Conservation (phyloP, 2,329 filamentous ascomycete genomes). For the Nannizziopsis barbatae region DNA sequence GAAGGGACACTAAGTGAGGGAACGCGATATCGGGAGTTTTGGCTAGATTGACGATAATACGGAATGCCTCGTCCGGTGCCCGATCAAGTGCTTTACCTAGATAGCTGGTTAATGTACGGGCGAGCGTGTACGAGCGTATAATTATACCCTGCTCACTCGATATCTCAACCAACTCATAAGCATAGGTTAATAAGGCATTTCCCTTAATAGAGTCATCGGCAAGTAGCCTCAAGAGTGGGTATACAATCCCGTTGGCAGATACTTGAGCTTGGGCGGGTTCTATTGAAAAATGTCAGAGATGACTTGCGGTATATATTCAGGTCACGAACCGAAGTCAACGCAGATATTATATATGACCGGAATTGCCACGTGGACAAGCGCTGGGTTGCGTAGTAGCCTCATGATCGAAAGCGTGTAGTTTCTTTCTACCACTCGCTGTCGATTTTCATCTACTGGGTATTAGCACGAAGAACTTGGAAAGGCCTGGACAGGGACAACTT, state of each 20-base stretch:
- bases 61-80: slow-evolving; percentile 28
- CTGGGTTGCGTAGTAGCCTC: slow-evolving; percentile 25
- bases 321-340: slow-evolving; percentile 32
- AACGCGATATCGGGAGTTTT: slow-evolving; percentile 21
- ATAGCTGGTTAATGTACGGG: background rate
- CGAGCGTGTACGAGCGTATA: background rate
- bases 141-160: slow-evolving; percentile 30
- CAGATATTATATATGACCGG: slow-evolving; percentile 39
- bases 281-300: slow-evolving; percentile 13
- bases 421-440: slow-evolving; percentile 29
- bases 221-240: slow-evolving; percentile 29
- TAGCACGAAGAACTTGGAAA: background rate
- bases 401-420: slow-evolving; percentile 33
- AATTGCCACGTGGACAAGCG: slow-evolving; percentile 31
- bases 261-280: slow-evolving; percentile 32
- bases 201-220: slow-evolving; percentile 24
- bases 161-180: slow-evolving; percentile 33
- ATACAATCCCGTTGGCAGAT: slow-evolving; percentile 27
- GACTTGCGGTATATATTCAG: background rate
- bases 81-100: slow-evolving; percentile 27
- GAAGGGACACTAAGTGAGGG: slow-evolving; percentile 25
- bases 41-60: slow-evolving; percentile 27
- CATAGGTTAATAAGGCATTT: slow-evolving; percentile 27
- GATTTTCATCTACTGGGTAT: slow-evolving; percentile 31
- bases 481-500: slow-evolving; percentile 9